These are phyloP conservation scores for Pythium guiyangense DNA, from an alignment of 352 stramenopile genomes.

Conservation along the genomic window DNA sequence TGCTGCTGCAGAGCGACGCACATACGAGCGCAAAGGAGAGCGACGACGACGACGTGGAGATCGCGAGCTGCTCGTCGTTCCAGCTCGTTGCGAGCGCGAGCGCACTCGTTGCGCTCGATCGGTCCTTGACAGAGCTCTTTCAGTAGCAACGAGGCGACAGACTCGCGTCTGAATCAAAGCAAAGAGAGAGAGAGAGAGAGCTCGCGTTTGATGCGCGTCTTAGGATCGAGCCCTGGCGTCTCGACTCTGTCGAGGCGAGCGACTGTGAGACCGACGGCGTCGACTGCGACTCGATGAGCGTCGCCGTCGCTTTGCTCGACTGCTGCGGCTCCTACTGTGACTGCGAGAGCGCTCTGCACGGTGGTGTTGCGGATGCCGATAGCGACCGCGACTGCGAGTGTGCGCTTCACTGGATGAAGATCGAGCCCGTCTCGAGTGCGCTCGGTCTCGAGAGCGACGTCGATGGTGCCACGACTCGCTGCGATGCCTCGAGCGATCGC, in stretches of 20 bases:
- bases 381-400: no score
- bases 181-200: no score
- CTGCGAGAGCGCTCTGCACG: conserved; percentile 7
- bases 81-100: conserved; percentile 25
- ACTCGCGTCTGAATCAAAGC: background rate
- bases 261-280: background rate
- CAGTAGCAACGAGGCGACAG: conserved; percentile 1
- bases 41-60: conserved; percentile 5
- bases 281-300: conserved; percentile 8
- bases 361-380: conserved; percentile 7
- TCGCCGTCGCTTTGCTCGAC: conserved; percentile 7
- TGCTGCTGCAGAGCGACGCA: conserved; percentile 11
- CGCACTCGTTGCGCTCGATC: conserved; percentile 22
- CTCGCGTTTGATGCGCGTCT: no score
- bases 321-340: conserved; percentile 7
- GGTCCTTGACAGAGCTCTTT: conserved; percentile 15
- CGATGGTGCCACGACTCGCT: background rate
- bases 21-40: background rate
- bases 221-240: no score
- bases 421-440: background rate
- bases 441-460: background rate
- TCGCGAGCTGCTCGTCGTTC: conserved; percentile 26
- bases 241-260: no score
- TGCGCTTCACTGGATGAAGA: no score
- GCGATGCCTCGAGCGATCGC: no score